A percentile compares a stretch with the other conserved stretches of the same genome.
These are phyloP conservation scores for Ustilago nuda DNA, from an alignment of 1,284 basidiomycete species.

Conservation along the genomic window DNA sequence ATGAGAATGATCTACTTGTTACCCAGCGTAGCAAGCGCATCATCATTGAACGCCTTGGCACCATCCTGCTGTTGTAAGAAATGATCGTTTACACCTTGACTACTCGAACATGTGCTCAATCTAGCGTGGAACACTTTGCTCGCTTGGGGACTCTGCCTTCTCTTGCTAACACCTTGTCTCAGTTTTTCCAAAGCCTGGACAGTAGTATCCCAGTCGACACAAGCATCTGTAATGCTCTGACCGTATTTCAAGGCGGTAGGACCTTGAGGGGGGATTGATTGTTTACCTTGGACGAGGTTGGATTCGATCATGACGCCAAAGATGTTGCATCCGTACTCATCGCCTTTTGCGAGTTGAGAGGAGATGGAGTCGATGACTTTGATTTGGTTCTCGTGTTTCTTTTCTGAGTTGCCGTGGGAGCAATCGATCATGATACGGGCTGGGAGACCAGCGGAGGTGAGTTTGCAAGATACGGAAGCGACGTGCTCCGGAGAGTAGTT, in stretches of 20 bases:
- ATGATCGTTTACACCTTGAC: constrained; percentile 48
- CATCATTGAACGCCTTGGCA: constrained; percentile 55
- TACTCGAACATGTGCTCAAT: constrained; percentile 22
- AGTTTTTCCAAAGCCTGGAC: constrained; percentile 59
- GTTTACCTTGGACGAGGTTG: constrained; percentile 78
- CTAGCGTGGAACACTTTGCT: constrained; percentile 37
- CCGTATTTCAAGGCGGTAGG: constrained; percentile 60
- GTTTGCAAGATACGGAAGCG: constrained; percentile 44
- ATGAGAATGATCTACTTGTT: constrained; percentile 20
- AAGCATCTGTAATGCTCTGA: constrained; percentile 66
- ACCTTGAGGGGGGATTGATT: constrained; percentile 59
- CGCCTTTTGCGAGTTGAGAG: constrained; percentile 52
- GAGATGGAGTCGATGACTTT: constrained; percentile 73
- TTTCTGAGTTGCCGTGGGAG: constrained; percentile 79
- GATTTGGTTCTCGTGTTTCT: constrained; percentile 75
- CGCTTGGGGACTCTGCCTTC: constrained; percentile 35
- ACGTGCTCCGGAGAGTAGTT: constrained; percentile 64
- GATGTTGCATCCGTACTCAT: constrained; percentile 73
- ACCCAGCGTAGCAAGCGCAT: constrained; percentile 50
- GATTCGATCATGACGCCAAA: constrained; percentile 99
- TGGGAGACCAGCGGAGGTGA: constrained; percentile 50
- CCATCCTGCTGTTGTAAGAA: constrained; percentile 13
- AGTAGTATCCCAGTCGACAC: constrained; percentile 65
- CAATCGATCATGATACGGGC: constrained; percentile 76
- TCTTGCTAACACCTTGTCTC: constrained; percentile 51